A percentile compares a stretch with the other conserved stretches of the same genome.
Evolutionary conservation across 371 early-diverging fungal species (phyloP).

Genomic region (Zychaea mexicana): DNA sequence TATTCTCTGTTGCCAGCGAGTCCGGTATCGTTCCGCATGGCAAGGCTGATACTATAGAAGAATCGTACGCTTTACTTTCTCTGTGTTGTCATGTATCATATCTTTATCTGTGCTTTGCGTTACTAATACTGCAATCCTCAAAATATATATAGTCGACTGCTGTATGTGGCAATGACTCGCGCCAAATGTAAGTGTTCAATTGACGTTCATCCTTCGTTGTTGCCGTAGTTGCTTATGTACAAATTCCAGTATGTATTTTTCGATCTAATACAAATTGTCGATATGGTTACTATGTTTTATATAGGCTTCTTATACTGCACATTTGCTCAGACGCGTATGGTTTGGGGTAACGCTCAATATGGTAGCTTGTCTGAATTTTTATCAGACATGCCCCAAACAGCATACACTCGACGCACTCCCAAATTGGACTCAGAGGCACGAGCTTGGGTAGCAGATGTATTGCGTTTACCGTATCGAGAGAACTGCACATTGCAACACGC

Average conservation of each 20-base stretch:
- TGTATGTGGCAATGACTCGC: slow-evolving; percentile 28
- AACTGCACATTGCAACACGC: neutral
- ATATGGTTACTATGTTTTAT: neutral
- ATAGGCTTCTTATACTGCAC: slow-evolving; percentile 21
- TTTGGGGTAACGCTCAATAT: neutral
- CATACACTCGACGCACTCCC: slow-evolving; percentile 8
- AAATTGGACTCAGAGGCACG: slow-evolving; percentile 10
- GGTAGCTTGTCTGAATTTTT: slow-evolving; percentile 5
- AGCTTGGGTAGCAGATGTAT: slow-evolving; percentile 16
- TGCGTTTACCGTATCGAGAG: neutral
- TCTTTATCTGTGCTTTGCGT: slow-evolving; percentile 37
- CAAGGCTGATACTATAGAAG: slow-evolving; percentile 33
- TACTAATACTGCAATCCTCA: no score
- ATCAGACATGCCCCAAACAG: slow-evolving; percentile 3
- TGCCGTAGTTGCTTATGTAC: no score
- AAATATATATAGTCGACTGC: slow-evolving; percentile 16
- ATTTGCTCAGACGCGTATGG: slow-evolving; percentile 4
- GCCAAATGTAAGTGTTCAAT: slow-evolving; percentile 24
- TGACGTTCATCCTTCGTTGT: no score
- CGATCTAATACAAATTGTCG: neutral
- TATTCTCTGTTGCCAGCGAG: slow-evolving; percentile 56
- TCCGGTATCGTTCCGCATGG: slow-evolving; percentile 52
- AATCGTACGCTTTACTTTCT: no score
- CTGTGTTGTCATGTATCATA: slow-evolving; percentile 63
- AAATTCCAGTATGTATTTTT: neutral